Evolutionary conservation across 2,329 filamentous ascomycete genomes (phyloP).

Genomic region (Talaromyces sp.): DNA sequence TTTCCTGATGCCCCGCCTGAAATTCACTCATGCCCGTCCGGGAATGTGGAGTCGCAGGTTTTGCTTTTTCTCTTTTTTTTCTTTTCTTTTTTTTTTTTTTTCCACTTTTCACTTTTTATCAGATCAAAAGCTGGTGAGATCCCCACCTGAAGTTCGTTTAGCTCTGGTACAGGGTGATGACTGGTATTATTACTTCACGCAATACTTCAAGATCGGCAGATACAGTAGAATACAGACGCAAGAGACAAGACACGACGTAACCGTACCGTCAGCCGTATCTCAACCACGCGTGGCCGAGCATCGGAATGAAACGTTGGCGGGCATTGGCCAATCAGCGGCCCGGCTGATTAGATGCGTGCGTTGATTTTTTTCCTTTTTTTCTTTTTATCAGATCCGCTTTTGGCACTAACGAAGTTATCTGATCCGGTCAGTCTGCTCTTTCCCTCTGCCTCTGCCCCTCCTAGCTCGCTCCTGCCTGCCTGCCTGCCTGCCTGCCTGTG

Average conservation of each 20-base stretch:
- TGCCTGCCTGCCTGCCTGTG: not conserved
- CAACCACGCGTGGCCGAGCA: not conserved
- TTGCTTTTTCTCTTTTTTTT: not conserved
- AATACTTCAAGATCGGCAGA: not conserved
- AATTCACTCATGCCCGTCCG: not conserved
- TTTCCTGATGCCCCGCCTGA: not conserved
- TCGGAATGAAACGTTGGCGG: constrained; percentile 4
- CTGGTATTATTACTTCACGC: not conserved
- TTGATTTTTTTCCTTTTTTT: not conserved
- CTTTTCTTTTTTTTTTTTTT: not conserved
- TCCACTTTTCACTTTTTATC: constrained; percentile 3
- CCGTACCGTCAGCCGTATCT: not conserved
- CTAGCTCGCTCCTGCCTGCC: not conserved
- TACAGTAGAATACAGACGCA: not conserved
- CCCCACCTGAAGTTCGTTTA: not conserved
- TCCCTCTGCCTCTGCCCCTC: not conserved
- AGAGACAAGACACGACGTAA: not conserved
- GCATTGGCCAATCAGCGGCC: constrained; percentile 2
- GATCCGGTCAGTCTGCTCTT: constrained; percentile 1
- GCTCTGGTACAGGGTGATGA: not conserved
- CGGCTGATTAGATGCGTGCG: constrained; percentile 2
- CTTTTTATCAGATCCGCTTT: constrained; percentile 4
- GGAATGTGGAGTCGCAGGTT: not conserved
- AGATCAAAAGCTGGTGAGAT: not conserved
- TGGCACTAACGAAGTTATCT: constrained; percentile 10